These are phyloP conservation scores for Auricularia sp. DNA, from an alignment of 768 basidiomycete species.

Conservation along the genomic window DNA sequence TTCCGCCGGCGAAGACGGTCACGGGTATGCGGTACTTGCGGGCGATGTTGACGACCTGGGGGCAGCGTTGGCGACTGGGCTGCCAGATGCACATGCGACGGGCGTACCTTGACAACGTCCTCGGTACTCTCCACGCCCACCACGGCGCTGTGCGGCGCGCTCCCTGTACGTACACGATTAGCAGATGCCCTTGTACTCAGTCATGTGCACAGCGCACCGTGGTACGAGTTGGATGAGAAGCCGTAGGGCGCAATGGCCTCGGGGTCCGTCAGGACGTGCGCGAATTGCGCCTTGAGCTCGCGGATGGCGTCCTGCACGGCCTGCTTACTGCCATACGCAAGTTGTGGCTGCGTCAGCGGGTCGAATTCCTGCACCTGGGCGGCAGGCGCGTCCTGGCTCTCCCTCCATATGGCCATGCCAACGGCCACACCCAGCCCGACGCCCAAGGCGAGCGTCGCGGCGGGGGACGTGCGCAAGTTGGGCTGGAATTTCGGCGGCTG, in stretches of 20 bases:
- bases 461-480: too few species aligned
- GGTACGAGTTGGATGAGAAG: conserved; percentile 54
- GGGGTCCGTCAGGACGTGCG: conserved; percentile 7
- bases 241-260: conserved; percentile 34
- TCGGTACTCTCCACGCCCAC: conserved; percentile 58
- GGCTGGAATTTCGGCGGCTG: too few species aligned
- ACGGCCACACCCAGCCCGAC: conserved; percentile 1
- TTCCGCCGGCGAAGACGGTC: conserved; percentile 75
- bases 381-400: not conserved
- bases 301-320: conserved; percentile 11
- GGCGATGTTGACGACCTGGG: conserved; percentile 57
- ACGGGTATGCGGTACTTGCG: conserved; percentile 66
- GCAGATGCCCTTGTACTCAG: not conserved
- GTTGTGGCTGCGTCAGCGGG: not conserved
- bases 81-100: not conserved
- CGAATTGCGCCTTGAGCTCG: conserved; percentile 9
- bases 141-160: conserved; percentile 26
- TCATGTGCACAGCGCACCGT: not conserved
- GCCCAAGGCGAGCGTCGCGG: not conserved
- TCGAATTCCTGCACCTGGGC: not conserved
- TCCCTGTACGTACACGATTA: not conserved
- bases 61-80: not conserved
- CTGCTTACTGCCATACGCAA: not conserved
- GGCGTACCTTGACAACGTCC: conserved; percentile 54
- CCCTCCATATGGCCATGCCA: not conserved